A percentile compares a stretch with the other conserved stretches of the same genome.
phyloP scores from a whole-genome alignment of 306 rosid species.

The Rosa persica region DNA sequence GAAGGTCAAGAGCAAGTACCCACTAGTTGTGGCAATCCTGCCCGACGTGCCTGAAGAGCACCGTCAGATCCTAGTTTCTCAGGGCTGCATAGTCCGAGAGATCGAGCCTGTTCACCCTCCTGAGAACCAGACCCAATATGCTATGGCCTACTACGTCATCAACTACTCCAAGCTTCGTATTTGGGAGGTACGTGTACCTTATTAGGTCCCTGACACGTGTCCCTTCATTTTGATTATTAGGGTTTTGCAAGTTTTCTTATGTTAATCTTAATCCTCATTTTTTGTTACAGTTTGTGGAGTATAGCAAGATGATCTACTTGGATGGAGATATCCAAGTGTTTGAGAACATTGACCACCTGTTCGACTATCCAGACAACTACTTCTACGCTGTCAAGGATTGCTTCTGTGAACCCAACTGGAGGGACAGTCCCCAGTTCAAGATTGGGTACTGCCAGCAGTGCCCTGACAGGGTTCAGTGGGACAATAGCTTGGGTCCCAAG shows the following conservation, averaged over 20 bases:
- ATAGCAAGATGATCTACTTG: slow-evolving; percentile 68
- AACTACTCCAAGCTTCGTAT: slow-evolving; percentile 88
- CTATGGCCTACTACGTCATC: slow-evolving; percentile 81
- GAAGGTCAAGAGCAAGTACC: slow-evolving; percentile 56
- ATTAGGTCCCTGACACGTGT: neutral
- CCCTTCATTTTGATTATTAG: neutral
- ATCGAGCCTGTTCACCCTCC: slow-evolving; percentile 74
- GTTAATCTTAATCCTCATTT: neutral
- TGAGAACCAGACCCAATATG: slow-evolving; percentile 65
- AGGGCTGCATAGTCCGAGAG: slow-evolving; percentile 65
- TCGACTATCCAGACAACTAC: slow-evolving; percentile 49
- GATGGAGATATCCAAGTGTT: slow-evolving; percentile 82
- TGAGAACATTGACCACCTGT: slow-evolving; percentile 62
- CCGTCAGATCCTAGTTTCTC: slow-evolving; percentile 50
- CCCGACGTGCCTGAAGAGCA: slow-evolving; percentile 82
- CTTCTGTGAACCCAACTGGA: slow-evolving; percentile 74
- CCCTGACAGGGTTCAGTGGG: slow-evolving; percentile 66
- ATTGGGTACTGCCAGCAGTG: slow-evolving; percentile 80
- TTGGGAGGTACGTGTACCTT: slow-evolving; percentile 59
- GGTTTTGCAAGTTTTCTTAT: neutral
- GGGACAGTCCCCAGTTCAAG: slow-evolving; percentile 51
- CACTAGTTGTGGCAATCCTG: slow-evolving; percentile 68
- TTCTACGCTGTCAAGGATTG: slow-evolving; percentile 88
- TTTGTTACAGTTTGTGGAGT: slow-evolving; percentile 64
- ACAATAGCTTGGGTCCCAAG: slow-evolving; percentile 47